phyloP scores from a whole-genome alignment of 768 basidiomycete species.

The Kwoniella heveanensis region DNA sequence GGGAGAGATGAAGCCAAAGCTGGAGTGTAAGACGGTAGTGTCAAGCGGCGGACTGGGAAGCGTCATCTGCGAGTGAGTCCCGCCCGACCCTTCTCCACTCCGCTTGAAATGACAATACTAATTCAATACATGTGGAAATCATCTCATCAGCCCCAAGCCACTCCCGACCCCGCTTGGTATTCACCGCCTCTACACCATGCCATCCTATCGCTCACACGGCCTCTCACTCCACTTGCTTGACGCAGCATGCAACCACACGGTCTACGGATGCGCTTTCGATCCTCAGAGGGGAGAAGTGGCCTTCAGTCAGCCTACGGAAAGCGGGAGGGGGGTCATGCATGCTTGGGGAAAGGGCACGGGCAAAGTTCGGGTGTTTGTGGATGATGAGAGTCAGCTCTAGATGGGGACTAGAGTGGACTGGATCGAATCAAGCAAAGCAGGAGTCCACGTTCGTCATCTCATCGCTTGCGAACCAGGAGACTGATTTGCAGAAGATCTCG shows the following conservation, averaged over 20 bases:
- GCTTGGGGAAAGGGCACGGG: conserved; percentile 43
- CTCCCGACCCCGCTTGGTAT: conserved; percentile 51
- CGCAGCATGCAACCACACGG: conserved; percentile 39
- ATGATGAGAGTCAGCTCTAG: conserved; percentile 51
- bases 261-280: conserved; percentile 45
- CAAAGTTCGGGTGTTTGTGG: conserved; percentile 50
- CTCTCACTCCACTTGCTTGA: conserved; percentile 41
- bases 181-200: conserved; percentile 52
- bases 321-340: conserved; percentile 49
- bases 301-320: conserved; percentile 53
- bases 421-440: too few relatives aligned
- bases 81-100: too few relatives aligned
- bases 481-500: too few relatives aligned
- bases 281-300: conserved; percentile 47
- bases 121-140: too few relatives aligned
- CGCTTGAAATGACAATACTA: too few relatives aligned
- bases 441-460: too few relatives aligned
- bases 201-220: conserved; percentile 40
- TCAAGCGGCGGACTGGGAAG: conserved; percentile 34
- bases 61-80: conserved; percentile 52
- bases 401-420: too few relatives aligned
- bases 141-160: conserved; percentile 45
- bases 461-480: too few relatives aligned
- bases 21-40: conserved; percentile 1
- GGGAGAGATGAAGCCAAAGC: background rate